Base-by-base conservation (phyloP, 2,329 filamentous ascomycete species). In the Colletotrichum sansevieriae region DNA sequence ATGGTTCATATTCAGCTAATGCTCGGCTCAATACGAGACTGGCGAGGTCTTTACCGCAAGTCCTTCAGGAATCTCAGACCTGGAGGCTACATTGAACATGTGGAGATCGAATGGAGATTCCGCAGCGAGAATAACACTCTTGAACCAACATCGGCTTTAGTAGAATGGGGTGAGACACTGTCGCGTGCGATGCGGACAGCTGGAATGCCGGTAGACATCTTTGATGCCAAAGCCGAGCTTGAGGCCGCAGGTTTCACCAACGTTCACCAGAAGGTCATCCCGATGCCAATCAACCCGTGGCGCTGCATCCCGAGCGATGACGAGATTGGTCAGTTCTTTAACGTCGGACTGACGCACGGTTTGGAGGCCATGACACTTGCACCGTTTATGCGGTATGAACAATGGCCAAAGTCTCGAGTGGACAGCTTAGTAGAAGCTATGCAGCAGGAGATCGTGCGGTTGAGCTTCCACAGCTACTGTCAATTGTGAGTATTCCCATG, bases 81-180 rank as follows among this genome's bases (percentile, higher is more conserved):
- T 1, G 90, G 91, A 1, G 95, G 95, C 62, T 87, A 86, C 76
- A 85, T 98, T 63, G 95, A 98, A 79, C 94, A 97, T 73, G 88
- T 97, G 55, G 95, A 98, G 77, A 91, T 98, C 63, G 94, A 98
- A 78, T 92, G 92, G 79, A 83, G 87, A 55, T 93, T 94, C 18
- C 88, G 88, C 59, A 92, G 89, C 75, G 91, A 94, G 71, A 89
- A 92, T 73, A 85, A 86, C 41, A 88, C 88, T 1, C 80, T 92
- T 13, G 84, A 87, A 11, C 72, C 79, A 4, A 80, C 88, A 43
- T 88, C 90, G 8, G 82, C 85, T 33, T 81, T 95, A 15, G 79
- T 83, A 51, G 81, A 88, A 73, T 97, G 94, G 94, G 91, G 91
- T 70, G 80, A 87, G 29, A 87, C 88, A 65, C 82, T 97, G 65